Evolutionary conservation across 176 grass and related monocot species (phyloP), one percentile per base, ranked within the genome.

Genomic region (Lolium multiflorum): DNA sequence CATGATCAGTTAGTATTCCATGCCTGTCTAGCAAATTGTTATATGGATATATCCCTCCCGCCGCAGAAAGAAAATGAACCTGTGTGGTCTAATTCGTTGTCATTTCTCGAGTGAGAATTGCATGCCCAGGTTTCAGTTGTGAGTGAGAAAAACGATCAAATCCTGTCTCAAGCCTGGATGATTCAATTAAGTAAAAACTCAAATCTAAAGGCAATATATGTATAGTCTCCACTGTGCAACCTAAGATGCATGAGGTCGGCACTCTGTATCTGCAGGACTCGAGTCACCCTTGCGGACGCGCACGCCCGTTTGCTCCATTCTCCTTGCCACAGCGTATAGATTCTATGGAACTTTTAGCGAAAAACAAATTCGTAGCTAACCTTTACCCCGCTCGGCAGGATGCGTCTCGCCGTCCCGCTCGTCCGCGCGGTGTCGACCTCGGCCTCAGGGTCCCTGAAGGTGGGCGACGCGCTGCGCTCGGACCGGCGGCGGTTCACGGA

Each of bases 401-500:
- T 64, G 41, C 41, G 9, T 31, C 22, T 44, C 7, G 64, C 71
- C 84, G 86, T 79, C 72, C 87, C 38, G 31, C 59, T 76, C 74
- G 49, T 76, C 16, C 74, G 49, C 74, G 9, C 49, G 49, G 25
- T 8, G 26, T 10, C 66, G 4, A 66, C 48, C 4, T 9, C 63
- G 10, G 50, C 77, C n/a, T 11, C 50, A 37, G 55, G 83, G 50
- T 2, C 39, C 20, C 79, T 97, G 64, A 47, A 55, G 25, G 65
- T 87, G 52, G 85, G 93, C 61, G 59, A 90, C 46, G 86, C 70
- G 14, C n/a, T 90, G 57, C 80, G 38, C 9, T 14, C 39, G 11
- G 83, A 75, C 17, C 84, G 71, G n/a, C 78, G 87, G 75, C 75
- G 76, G 6, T 98, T 98, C 89, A 86, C 79, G 38, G 91, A 84